Percentiles rank a stretch among this genome's conserved stretches.
Conservation (phyloP, 495 filamentous ascomycete species). For the Staphylotrichum longicolle region DNA sequence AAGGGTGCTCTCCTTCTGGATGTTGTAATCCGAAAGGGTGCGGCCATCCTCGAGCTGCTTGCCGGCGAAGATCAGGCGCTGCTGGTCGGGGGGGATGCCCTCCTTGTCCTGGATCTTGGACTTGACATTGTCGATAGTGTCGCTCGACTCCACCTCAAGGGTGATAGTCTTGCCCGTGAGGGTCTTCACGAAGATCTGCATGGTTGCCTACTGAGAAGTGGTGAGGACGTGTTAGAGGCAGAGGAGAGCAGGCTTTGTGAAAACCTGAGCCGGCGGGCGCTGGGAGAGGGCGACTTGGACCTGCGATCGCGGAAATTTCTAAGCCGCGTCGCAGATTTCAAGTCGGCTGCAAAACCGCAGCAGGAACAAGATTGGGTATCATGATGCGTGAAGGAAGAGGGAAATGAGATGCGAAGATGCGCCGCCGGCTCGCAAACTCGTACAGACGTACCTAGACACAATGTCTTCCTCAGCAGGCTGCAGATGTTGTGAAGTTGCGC, state of each 20-base stretch:
- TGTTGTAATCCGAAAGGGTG: conserved; percentile 99
- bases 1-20: conserved; percentile 99
- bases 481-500: conserved; percentile 43
- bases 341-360: conserved; percentile 12
- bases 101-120: conserved; percentile 95
- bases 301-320: conserved; percentile 11
- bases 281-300: conserved; percentile 6
- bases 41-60: conserved; percentile 99
- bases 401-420: conserved; percentile 20
- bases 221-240: conserved; percentile 35
- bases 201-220: conserved; percentile 57
- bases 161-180: conserved; percentile 99
- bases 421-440: conserved; percentile 34
- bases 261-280: conserved; percentile 10
- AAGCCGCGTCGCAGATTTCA: conserved; percentile 2
- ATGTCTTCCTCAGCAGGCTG: conserved; percentile 55
- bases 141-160: conserved; percentile 99
- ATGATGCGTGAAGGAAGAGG: conserved; percentile 20
- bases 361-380: conserved; percentile 33
- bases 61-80: conserved; percentile 99
- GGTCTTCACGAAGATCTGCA: conserved; percentile 99
- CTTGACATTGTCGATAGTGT: conserved; percentile 99
- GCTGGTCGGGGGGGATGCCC: conserved; percentile 99
- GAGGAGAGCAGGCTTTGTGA: conserved; percentile 16
- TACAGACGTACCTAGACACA: conserved; percentile 57